Evolutionary conservation across 768 basidiomycete species (phyloP), one percentile per base, ranked within the genome.

Genomic region (Tricholoma sp.): DNA sequence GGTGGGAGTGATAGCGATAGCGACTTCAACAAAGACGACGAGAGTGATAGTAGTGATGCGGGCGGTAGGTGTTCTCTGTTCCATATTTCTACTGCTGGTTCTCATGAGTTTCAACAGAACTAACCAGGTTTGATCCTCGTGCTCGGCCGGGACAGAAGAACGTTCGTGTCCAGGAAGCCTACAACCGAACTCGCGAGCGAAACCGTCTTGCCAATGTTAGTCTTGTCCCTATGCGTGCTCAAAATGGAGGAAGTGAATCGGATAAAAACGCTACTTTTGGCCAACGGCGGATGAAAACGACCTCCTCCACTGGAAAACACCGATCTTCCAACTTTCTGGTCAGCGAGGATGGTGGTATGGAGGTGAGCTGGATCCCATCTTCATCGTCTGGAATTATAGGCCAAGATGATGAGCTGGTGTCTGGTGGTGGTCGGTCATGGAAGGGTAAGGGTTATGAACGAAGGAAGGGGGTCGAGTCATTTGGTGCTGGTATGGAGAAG

Each of bases 401-500:
- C 59, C 72, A 72, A 31, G 72, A 67, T 7, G 73, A 71, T 46
- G 59, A 63, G 51, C 55, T 66, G 19, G 59, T 65, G 7, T 58
- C 60, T 53, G 59, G 62, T 14, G 59, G 62, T n/a, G 65, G 64
- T 55, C 68, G 65, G 52, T 63, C 62, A 51, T 43, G 65, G 55
- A 65, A 61, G 19, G 27, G 10, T 32, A 64, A 71, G 66, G 72
- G 67, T 51, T 73, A 69, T 62, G 65, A 71, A 65, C 67, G 71
- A 61, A 74, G 79, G 65, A 86, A 83, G 68, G 86, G 84, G 24
- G 82, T 86, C 43, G 91, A 94, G 71, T 72, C 71, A 46, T 95
- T 96, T 66, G 94, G 94, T 24, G 89, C 85, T 45, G 94, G 94
- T 21, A 75, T 98, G 85, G 93, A 97, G 77, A 86, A 79, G 64